phyloP scores from a whole-genome alignment of 2,329 filamentous ascomycete genomes.

The Hirsutella minnesotensis region DNA sequence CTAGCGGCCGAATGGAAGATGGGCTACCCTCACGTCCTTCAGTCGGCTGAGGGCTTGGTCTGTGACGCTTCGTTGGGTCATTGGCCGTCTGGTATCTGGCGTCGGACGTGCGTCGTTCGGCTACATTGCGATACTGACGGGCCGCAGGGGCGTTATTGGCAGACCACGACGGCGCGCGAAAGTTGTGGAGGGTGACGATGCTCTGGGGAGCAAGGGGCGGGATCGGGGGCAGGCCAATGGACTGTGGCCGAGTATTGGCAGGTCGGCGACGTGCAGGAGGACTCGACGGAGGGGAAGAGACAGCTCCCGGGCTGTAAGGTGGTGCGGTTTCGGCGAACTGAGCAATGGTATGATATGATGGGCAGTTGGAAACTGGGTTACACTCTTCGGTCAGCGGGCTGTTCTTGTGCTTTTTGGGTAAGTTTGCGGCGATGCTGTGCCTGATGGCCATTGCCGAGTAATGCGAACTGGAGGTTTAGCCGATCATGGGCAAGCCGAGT shows the following conservation, averaged over 20 bases:
- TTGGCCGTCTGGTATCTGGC: slow-evolving; percentile 22
- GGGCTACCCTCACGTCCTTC: background rate
- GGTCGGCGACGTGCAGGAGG: slow-evolving; percentile 8
- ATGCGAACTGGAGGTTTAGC: no score
- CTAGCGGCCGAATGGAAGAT: slow-evolving; percentile 33
- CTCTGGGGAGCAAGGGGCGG: slow-evolving; percentile 26
- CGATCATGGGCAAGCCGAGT: no score
- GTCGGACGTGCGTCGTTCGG: slow-evolving; percentile 44
- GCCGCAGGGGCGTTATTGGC: slow-evolving; percentile 39
- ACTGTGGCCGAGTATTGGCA: slow-evolving; percentile 17
- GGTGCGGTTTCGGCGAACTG: slow-evolving; percentile 36
- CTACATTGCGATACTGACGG: slow-evolving; percentile 52
- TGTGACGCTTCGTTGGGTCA: slow-evolving; percentile 2
- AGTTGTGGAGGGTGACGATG: slow-evolving; percentile 34
- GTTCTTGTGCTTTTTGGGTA: no score
- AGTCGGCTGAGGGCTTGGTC: slow-evolving; percentile 8
- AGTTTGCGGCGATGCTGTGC: no score
- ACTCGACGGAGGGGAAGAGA: slow-evolving; percentile 1
- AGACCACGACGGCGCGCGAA: slow-evolving; percentile 49
- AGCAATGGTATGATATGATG: slow-evolving; percentile 49
- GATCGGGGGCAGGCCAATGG: slow-evolving; percentile 38
- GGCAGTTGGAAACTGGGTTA: slow-evolving; percentile 47
- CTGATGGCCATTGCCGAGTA: no score
- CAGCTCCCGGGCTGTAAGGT: slow-evolving; percentile 32
- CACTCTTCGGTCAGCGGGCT: background rate